Evolutionary conservation across 768 basidiomycete genomes (phyloP), one percentile per base, ranked within the genome.

Genomic region (Leccinum disarticulatum): DNA sequence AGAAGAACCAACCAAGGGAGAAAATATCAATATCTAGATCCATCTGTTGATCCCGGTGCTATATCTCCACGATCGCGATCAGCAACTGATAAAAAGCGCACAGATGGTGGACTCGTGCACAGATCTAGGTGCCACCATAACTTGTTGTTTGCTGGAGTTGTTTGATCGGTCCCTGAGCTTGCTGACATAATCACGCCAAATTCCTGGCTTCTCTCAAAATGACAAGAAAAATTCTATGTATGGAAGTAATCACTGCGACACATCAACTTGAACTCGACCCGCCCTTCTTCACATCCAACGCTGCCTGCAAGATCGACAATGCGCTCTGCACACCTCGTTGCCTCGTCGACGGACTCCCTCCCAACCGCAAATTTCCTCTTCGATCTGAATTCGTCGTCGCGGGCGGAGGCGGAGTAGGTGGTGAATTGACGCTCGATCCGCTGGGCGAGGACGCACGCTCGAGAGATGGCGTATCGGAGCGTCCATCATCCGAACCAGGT

Each of bases 401-500:
- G 8, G 46, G 19, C 14, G 38, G 73, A 31, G 57, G 74, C 25
- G 56, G 73, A 31, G 64, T 66, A 4, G 63, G 67, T 1, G 69
- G 65, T 11, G 67, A 69, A 52, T 64, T 71, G 3, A 56, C 31
- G 51, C 70, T 71, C 38, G 70, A 68, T 0, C 33, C 54, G 41
- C 70, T 71, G 1, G 70, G 68, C 0, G 70, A 71, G 3, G 70
- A 71, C 0, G 62, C 61, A 0, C 64, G 67, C 28, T 71, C 70
- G n/a, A 71, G 62, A 4, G 66, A 54, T 0, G 70, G 70, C 1
- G 70, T 69, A 25, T 69, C 70, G 9, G 55, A 33, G 9, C 68
- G 65, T 19, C 68, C 63, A 14, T 69, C 72, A 49, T 87, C 88
- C 3, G 66, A 69, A 1, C 36, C 36, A 15, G 70, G 68, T 0